These are phyloP conservation scores for Lojkania enalia DNA, from an alignment of 2,329 filamentous ascomycete species.

Conservation along the genomic window DNA sequence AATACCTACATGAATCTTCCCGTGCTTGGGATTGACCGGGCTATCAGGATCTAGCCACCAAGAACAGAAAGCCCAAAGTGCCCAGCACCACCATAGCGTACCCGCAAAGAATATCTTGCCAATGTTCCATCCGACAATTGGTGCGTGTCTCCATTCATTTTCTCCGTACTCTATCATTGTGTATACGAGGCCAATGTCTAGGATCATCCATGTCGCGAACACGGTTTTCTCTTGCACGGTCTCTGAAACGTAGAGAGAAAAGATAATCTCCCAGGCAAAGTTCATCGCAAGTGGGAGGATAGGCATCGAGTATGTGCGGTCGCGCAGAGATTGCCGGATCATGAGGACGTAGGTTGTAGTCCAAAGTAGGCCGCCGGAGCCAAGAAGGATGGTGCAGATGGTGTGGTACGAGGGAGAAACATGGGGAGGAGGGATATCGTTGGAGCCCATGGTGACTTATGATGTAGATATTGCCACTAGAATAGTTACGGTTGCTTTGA, in stretches of 20 bases:
- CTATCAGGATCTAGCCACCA: conserved; percentile 54
- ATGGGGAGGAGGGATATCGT: conserved; percentile 20
- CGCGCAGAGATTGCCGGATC: conserved; percentile 50
- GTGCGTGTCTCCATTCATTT: conserved; percentile 49
- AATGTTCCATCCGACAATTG: conserved; percentile 49
- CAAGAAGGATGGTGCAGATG: conserved; percentile 18
- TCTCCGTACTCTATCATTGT: conserved; percentile 50
- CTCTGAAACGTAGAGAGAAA: conserved; percentile 53
- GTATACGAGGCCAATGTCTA: conserved; percentile 55
- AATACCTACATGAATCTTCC: conserved; percentile 33
- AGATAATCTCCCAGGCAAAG: conserved; percentile 58
- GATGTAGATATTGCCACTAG: too few species aligned
- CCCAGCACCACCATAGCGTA: conserved; percentile 44
- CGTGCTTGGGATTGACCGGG: conserved; percentile 53
- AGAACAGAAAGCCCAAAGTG: conserved; percentile 49
- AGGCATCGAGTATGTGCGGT: conserved; percentile 56
- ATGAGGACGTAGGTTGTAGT: conserved; percentile 52
- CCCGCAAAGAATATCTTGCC: conserved; percentile 42
- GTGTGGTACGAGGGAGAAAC: conserved; percentile 17
- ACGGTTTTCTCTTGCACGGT: conserved; percentile 48
- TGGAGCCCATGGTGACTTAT: conserved; percentile 21
- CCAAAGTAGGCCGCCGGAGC: conserved; percentile 20
- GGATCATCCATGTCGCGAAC: conserved; percentile 54
- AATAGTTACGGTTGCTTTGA: too few species aligned
- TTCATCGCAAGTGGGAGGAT: conserved; percentile 55